Percentiles rank a stretch among this genome's conserved stretches.
Conservation (phyloP, 768 basidiomycete genomes). For the Mycena floridula region DNA sequence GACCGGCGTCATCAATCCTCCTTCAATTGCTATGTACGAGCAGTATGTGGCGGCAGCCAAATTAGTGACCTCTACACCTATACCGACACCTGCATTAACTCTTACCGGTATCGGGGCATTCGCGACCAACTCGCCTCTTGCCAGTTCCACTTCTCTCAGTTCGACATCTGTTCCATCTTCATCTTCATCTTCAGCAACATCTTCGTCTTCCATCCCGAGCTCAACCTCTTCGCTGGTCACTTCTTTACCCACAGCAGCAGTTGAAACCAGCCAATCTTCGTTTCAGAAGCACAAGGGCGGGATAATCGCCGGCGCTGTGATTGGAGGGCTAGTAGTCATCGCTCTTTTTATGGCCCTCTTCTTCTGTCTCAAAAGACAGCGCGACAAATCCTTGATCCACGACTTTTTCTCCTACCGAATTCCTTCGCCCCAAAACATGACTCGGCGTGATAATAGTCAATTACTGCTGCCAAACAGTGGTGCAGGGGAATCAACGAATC, state of each 20-base stretch:
- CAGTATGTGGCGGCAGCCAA: constrained; percentile 7
- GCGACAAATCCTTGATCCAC: neutral
- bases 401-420: constrained; percentile 1
- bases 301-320: constrained; percentile 6
- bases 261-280: neutral
- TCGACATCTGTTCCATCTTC: constrained; percentile 2
- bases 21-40: constrained; percentile 3
- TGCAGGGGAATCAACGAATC: too few relatives aligned
- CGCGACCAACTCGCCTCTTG: constrained; percentile 6
- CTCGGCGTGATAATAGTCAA: too few relatives aligned
- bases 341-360: constrained; percentile 4
- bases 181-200: constrained; percentile 1
- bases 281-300: neutral
- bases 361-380: constrained; percentile 3
- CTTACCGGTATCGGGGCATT: constrained; percentile 5
- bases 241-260: too few relatives aligned
- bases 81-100: constrained; percentile 2
- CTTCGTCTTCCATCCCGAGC: constrained; percentile 1
- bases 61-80: neutral
- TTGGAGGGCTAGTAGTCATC: constrained; percentile 6
- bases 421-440: neutral
- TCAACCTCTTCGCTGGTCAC: too few relatives aligned
- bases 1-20: constrained; percentile 14
- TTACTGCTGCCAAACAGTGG: too few relatives aligned
- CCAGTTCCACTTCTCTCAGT: neutral